Conservation (phyloP, 768 basidiomycete genomes). For the Hebeloma cylindrosporum region DNA sequence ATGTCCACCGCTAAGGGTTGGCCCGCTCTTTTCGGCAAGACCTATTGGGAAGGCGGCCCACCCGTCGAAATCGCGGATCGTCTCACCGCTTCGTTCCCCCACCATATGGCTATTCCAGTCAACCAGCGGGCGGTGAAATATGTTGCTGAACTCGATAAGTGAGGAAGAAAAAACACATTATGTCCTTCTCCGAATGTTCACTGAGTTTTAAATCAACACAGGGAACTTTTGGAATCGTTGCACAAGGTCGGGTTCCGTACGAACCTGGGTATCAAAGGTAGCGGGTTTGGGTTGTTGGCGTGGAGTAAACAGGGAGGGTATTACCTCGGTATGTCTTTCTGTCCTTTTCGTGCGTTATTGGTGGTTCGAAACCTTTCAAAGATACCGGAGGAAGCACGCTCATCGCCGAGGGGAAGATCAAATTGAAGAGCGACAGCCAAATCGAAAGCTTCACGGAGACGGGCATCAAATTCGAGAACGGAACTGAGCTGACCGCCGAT, state of each 20-base stretch:
- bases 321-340: conserved; percentile 31
- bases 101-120: conserved; percentile 24
- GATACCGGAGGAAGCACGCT: conserved; percentile 61
- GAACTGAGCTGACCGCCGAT: conserved; percentile 47
- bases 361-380: conserved; percentile 16
- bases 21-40: no score
- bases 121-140: conserved; percentile 18
- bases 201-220: no score
- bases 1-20: conserved; percentile 44
- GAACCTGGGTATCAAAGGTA: conserved; percentile 39
- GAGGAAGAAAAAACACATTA: no score
- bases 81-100: conserved; percentile 47
- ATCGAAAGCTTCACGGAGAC: conserved; percentile 45
- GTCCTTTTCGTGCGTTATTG: not conserved
- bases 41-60: conserved; percentile 52
- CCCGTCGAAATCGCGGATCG: conserved; percentile 52
- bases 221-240: conserved; percentile 40
- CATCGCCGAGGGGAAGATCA: conserved; percentile 69
- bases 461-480: conserved; percentile 50
- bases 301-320: conserved; percentile 38
- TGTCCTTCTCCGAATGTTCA: not conserved
- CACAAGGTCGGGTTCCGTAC: conserved; percentile 45
- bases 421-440: conserved; percentile 60
- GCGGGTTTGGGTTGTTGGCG: conserved; percentile 34
- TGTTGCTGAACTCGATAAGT: conserved; percentile 40